Percentiles rank a stretch among this genome's conserved stretches.
Evolutionary conservation across 2,329 filamentous ascomycete genomes (phyloP).

Genomic region (Apiospora arundinis): DNA sequence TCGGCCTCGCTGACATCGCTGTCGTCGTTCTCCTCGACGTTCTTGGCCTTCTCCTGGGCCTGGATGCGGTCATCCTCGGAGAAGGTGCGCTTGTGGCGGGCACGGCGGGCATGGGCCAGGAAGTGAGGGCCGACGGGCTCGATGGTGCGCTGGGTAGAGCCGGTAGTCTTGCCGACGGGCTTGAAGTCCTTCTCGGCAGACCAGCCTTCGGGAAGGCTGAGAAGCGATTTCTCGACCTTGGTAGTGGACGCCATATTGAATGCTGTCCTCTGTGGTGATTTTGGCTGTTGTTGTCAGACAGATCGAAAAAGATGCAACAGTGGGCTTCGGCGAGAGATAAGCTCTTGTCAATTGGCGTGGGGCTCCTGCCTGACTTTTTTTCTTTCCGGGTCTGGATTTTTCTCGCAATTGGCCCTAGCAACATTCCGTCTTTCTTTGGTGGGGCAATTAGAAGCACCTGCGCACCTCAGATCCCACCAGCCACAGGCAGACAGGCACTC

Average conservation of each 20-base stretch:
- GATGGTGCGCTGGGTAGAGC: slow-evolving; percentile 82
- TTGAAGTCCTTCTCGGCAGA: slow-evolving; percentile 92
- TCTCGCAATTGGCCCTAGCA: not conserved
- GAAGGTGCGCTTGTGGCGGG: slow-evolving; percentile 96
- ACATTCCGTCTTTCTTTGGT: not conserved
- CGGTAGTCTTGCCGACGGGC: slow-evolving; percentile 76
- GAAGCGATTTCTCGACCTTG: slow-evolving; percentile 70
- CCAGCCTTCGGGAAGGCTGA: slow-evolving; percentile 81
- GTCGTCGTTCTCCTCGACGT: slow-evolving; percentile 88
- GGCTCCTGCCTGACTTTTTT: slow-evolving; percentile 1
- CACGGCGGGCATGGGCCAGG: slow-evolving; percentile 93
- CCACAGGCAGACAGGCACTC: not conserved
- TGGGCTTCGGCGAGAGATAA: not conserved
- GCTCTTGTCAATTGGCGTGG: slow-evolving; percentile 5
- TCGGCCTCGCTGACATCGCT: slow-evolving; percentile 94
- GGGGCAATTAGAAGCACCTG: not conserved
- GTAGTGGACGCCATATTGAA: slow-evolving; percentile 68
- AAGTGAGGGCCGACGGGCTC: slow-evolving; percentile 98
- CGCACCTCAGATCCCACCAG: not conserved
- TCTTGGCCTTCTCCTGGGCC: slow-evolving; percentile 93
- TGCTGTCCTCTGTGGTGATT: slow-evolving; percentile 23
- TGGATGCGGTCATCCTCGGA: slow-evolving; percentile 98
- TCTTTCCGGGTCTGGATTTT: not conserved
- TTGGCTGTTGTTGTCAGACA: slow-evolving; percentile 22
- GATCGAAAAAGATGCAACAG: slow-evolving; percentile 16